Percentiles rank a stretch among this genome's conserved stretches.
Conservation (phyloP, 2,329 filamentous ascomycete genomes). For the Alternaria viburni region DNA sequence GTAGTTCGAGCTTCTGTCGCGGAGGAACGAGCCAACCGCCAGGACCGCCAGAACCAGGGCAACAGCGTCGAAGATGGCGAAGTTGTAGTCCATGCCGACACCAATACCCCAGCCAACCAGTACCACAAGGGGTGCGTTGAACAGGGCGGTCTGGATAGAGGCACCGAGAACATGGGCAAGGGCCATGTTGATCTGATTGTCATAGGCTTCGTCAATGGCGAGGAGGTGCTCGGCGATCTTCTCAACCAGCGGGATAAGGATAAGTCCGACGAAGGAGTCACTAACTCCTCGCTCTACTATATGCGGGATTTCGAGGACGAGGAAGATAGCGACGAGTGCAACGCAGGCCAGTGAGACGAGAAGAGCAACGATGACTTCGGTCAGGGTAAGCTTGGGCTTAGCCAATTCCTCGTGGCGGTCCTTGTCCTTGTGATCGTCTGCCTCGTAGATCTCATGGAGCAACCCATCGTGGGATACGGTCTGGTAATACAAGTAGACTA, state of each 20-base stretch:
- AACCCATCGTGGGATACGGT: slow-evolving; percentile 78
- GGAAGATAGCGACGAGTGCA: slow-evolving; percentile 73
- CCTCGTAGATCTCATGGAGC: slow-evolving; percentile 74
- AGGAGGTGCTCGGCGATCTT: slow-evolving; percentile 85
- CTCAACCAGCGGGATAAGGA: slow-evolving; percentile 81
- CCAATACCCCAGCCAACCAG: slow-evolving; percentile 81
- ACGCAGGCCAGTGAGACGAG: slow-evolving; percentile 70
- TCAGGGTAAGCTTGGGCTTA: slow-evolving; percentile 75
- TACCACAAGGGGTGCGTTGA: slow-evolving; percentile 84
- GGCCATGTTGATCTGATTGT: slow-evolving; percentile 83
- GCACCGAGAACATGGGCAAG: slow-evolving; percentile 85
- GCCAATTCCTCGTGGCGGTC: slow-evolving; percentile 66
- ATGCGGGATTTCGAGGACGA: slow-evolving; percentile 74
- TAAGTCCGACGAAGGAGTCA: slow-evolving; percentile 69
- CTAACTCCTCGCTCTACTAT: slow-evolving; percentile 61
- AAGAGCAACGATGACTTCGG: slow-evolving; percentile 73
- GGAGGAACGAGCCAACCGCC: slow-evolving; percentile 84
- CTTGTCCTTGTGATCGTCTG: slow-evolving; percentile 71
- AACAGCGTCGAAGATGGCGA: slow-evolving; percentile 85
- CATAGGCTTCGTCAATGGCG: slow-evolving; percentile 83
- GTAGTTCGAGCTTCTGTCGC: slow-evolving; percentile 89
- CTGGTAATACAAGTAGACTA: slow-evolving; percentile 70
- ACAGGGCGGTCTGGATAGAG: slow-evolving; percentile 85
- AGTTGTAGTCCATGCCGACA: slow-evolving; percentile 74
- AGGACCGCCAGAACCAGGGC: slow-evolving; percentile 83